These are phyloP conservation scores for Carex pumila DNA, from an alignment of 176 grass and related monocot genomes.

Conservation along the genomic window DNA sequence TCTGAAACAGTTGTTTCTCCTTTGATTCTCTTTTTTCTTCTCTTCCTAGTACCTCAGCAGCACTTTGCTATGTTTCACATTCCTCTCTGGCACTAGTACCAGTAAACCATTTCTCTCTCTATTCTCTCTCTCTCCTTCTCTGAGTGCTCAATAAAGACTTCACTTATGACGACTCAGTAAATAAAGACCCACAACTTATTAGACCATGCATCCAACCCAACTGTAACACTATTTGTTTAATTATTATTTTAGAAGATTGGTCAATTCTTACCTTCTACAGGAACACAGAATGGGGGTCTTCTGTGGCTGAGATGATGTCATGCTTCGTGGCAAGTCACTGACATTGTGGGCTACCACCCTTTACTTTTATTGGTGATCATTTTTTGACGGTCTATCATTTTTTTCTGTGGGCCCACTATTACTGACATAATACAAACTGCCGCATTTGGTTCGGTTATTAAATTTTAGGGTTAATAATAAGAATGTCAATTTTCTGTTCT, in stretches of 20 bases:
- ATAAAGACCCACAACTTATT: conserved; percentile 22
- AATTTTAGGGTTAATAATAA: background rate
- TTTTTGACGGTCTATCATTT: background rate
- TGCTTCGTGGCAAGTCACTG: background rate
- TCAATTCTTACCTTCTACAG: background rate
- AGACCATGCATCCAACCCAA: conserved; percentile 14
- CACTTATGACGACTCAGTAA: conserved; percentile 15
- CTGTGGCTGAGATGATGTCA: background rate
- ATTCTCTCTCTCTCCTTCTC: background rate
- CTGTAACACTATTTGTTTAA: conserved; percentile 19
- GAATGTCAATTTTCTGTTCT: background rate
- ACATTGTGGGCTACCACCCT: background rate
- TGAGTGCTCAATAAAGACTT: conserved; percentile 11
- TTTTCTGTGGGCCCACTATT: background rate
- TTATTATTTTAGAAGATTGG: conserved; percentile 12
- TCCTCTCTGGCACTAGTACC: background rate
- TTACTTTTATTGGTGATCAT: background rate
- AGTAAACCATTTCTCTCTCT: background rate
- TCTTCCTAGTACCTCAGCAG: conserved; percentile 19
- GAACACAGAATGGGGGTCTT: background rate
- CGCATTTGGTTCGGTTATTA: background rate
- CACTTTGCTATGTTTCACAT: conserved; percentile 20
- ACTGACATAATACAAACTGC: background rate
- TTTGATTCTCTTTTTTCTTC: conserved; percentile 3
- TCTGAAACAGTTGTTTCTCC: background rate